Evolutionary conservation across 176 grass and related monocot genomes (phyloP).

Genomic region (Bromus sterilis): DNA sequence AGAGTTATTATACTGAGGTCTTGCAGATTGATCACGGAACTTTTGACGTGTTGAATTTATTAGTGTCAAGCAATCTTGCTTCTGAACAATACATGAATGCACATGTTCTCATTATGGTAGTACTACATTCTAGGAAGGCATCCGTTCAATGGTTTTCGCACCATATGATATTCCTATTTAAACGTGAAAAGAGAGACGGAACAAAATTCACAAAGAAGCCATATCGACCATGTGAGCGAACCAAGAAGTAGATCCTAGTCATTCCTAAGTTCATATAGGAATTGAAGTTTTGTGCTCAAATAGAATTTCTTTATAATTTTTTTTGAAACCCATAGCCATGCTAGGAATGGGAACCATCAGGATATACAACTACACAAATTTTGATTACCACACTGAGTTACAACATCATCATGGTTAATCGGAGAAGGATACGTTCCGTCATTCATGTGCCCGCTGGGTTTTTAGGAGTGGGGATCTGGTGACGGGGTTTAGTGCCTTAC

Average conservation of each 20-base stretch:
- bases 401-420: neutral
- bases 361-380: neutral
- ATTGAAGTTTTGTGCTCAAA: neutral
- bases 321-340: neutral
- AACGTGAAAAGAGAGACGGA: neutral
- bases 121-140: neutral
- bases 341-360: neutral
- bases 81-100: neutral
- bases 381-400: neutral
- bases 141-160: neutral
- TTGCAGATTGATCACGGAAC: no score
- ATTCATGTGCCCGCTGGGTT: no score
- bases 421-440: neutral
- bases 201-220: neutral
- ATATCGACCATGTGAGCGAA: neutral
- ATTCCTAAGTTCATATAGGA: neutral
- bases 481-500: no score
- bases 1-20: neutral
- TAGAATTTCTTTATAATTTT: neutral
- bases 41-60: no score
- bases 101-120: neutral
- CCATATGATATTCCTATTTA: neutral
- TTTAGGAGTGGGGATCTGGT: no score
- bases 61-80: neutral
- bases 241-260: neutral